Evolutionary conservation across 257 asterid genomes (phyloP), one percentile per base, ranked within the genome.

Genomic region (Fraxinus quadrangulata): DNA sequence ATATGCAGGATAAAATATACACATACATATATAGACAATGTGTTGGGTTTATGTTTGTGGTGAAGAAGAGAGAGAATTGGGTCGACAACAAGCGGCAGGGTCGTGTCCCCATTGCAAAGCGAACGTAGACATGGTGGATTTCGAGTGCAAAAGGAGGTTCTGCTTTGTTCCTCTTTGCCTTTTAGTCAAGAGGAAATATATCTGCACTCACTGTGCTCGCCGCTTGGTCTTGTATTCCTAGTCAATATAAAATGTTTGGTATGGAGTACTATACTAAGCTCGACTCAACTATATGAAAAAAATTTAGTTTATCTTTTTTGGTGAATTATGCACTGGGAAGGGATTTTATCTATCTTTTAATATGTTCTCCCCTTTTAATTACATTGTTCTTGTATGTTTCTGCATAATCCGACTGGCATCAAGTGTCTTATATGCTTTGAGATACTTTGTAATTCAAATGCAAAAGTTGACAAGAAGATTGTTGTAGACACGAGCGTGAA

Each of bases 101-200:
- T 13, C 40, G 39, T 81, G 87, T 21, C 87, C 87, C 6, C 33
- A 56, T 23, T 84, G 87, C 70, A 85, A 85, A 33, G 87, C 83
- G 0, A 81, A 70, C 61, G 87, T 84, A 14, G 74, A 84, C 34
- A 85, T 83, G 3, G 85, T 84, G 0, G 85, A 84, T 28, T 51
- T 81, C 40, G 77, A 84, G 63, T 71, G 79, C 77, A 78, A 59
- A n/a, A 83, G 83, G n/a, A 71, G 61, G 67, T 74, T 81, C 34
- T 84, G 81, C 59, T 78, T 73, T 36, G 26, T 81, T 23, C 85
- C 87, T 2, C 39, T 84, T 71, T 84, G 87, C 24, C 81, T 78
- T 45, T 78, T 78, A 56, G 72, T 84, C 77, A 84, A 84, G 79
- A 59, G 78, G 24, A 84, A 78, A 72, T 84, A 78, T 31, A 23